Base-by-base conservation (phyloP, 805 yeast species). In the Danielia reshetovae region DNA sequence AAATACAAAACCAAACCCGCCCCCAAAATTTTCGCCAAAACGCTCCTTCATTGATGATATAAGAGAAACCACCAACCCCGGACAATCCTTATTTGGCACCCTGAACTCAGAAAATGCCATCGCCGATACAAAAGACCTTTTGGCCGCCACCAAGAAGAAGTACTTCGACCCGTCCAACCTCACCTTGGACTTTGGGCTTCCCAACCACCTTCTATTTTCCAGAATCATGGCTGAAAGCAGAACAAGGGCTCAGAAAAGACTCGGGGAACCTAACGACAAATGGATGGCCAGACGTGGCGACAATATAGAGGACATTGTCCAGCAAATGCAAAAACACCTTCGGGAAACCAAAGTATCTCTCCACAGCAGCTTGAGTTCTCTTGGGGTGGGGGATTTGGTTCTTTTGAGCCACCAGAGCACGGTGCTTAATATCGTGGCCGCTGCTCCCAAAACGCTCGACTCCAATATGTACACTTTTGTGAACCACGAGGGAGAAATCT, bases 311-410 rank as follows among this genome's bases (percentile, higher is more conserved):
- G 24, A 18, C 19, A 21, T 42, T 5, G 19, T 19, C 8, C 17
- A 23, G 4, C 27, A 19, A 11, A 36, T 42, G 12, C 21, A 26
- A 12, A 16, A 13, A 11, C 32, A 32, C 7, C 33, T 43, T 15
- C 7, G 22, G 2, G 25, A 34, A 4, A 38, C 44, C 18, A 29
- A 32, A 5, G 33, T 42, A 9, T 35, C 47, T 12, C 27, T 32
- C 25, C 14, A 22, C 4, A 24, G 32, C 12, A 38, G 35, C 29
- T 35, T 39, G 8, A 22, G 28, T 24, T 43, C 46, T 19, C 38
- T 77, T 11, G 43, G 61, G 6, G 60, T 77, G 3, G 89, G 90
- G 29, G 89, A 83, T 54, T 59, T 81, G 30, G 87, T 81, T 4
- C 72, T 77, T 12, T 51, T 81, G 12, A 59, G 63, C 10, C 56